Evolutionary conservation across 129 eudicot species (phyloP).

Genomic region (Solidago caesia): DNA sequence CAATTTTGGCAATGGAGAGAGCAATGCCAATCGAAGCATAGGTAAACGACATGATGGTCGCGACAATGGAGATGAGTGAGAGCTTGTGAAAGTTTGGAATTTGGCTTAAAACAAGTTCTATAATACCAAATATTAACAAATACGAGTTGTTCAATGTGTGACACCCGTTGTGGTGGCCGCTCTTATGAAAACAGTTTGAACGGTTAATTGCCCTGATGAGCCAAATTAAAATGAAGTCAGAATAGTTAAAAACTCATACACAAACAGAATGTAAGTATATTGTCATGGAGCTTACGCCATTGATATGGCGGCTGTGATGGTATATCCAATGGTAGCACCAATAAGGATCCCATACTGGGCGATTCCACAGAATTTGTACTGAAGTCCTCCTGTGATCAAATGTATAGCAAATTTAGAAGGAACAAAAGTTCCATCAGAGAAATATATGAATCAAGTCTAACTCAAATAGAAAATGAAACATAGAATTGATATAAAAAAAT

Average conservation of each 20-base stretch:
- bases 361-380: conserved; percentile 40
- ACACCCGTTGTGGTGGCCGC: conserved; percentile 33
- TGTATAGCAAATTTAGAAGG: no score
- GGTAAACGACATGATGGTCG: conserved; percentile 69
- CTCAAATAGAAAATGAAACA: no score
- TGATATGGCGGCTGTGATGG: conserved; percentile 65
- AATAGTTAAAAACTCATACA: neutral
- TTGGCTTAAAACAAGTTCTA: conserved; percentile 54
- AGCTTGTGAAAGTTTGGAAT: conserved; percentile 63
- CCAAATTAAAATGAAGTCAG: neutral
- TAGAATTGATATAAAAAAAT: no score
- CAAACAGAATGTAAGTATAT: neutral
- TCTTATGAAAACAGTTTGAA: conserved; percentile 57
- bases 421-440: no score
- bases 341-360: conserved; percentile 51
- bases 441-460: no score
- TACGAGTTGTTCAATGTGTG: conserved; percentile 36
- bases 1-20: conserved; percentile 52
- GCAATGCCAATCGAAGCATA: conserved; percentile 63
- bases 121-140: conserved; percentile 43
- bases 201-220: conserved; percentile 46
- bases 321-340: conserved; percentile 57
- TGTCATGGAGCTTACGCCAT: conserved; percentile 52
- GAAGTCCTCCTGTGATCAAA: conserved; percentile 43
- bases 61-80: conserved; percentile 53